Evolutionary conservation across 768 basidiomycete species (phyloP).

Genomic region (Tephrocybe sp.): DNA sequence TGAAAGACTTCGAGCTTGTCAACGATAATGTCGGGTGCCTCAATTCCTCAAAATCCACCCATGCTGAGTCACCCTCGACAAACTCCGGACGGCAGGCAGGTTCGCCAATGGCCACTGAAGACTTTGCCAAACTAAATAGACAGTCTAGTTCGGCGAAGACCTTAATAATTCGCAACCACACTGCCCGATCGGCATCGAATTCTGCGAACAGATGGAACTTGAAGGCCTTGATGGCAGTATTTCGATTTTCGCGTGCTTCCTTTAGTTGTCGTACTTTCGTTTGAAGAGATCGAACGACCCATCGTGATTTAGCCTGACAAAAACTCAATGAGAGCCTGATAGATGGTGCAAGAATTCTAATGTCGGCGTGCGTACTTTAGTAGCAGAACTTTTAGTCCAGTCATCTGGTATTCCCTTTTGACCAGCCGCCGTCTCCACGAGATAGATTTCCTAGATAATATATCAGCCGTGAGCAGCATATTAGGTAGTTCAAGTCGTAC

Average conservation of each 20-base stretch:
- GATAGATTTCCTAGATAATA: conserved; percentile 74
- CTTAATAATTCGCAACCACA: conserved; percentile 82
- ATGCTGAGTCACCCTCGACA: conserved; percentile 74
- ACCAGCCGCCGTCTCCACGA: conserved; percentile 67
- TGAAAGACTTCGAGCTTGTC: conserved; percentile 67
- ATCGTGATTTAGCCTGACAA: conserved; percentile 67
- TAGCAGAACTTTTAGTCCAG: conserved; percentile 79
- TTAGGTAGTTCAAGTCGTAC: conserved; percentile 27
- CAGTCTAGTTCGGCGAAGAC: conserved; percentile 96
- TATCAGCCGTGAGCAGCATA: not conserved
- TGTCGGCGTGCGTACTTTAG: conserved; percentile 63
- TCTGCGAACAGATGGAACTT: conserved; percentile 74
- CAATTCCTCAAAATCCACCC: conserved; percentile 84
- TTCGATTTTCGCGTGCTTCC: conserved; percentile 90
- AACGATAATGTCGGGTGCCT: conserved; percentile 85
- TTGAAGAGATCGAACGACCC: conserved; percentile 70
- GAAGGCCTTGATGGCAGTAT: conserved; percentile 77
- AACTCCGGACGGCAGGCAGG: conserved; percentile 92
- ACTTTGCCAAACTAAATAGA: conserved; percentile 85
- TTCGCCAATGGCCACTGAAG: conserved; percentile 86
- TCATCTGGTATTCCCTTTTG: conserved; percentile 70
- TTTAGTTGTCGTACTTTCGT: conserved; percentile 77
- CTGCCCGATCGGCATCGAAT: conserved; percentile 75
- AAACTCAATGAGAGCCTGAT: not conserved
- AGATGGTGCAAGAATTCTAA: not conserved